A percentile compares a stretch with the other conserved stretches of the same genome.
Conservation (phyloP, 2,329 filamentous ascomycete genomes). For the Colletotrichum sp. region DNA sequence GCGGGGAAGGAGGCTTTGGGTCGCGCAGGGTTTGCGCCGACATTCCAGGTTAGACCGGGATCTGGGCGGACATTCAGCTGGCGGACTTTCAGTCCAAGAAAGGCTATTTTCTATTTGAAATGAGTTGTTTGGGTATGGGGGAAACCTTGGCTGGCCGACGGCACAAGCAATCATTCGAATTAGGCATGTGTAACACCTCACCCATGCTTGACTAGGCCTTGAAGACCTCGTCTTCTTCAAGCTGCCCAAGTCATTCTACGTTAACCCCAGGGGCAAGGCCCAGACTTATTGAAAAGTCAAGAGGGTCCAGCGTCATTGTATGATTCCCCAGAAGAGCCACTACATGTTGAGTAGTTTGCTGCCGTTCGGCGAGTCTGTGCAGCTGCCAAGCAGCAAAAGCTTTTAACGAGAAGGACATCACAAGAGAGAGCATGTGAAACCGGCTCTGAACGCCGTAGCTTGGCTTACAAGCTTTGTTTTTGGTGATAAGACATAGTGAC, state of each 20-base stretch:
- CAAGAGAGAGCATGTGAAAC: not conserved
- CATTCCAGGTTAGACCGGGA: not conserved
- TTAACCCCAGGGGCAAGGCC: no score
- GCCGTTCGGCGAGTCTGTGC: not conserved
- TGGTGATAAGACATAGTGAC: not conserved
- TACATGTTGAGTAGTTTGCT: not conserved
- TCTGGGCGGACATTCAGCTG: not conserved
- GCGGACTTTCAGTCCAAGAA: not conserved
- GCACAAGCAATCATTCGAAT: not conserved
- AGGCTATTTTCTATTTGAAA: not conserved
- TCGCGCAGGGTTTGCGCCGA: not conserved
- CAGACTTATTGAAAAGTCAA: no score
- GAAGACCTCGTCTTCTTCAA: not conserved
- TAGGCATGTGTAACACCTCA: not conserved
- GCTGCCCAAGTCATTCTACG: no score
- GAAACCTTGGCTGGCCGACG: not conserved
- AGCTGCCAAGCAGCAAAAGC: not conserved
- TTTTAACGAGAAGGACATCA: not conserved
- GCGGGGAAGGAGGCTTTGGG: not conserved
- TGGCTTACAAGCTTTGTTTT: not conserved
- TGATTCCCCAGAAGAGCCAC: not conserved
- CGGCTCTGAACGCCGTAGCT: not conserved
- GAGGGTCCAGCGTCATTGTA: not conserved
- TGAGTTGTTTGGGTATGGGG: not conserved
- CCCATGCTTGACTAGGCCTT: not conserved